Percentiles rank a stretch among this genome's conserved stretches.
These are phyloP conservation scores for Clitopilus passeckerianus DNA, from an alignment of 768 basidiomycete species.

Conservation along the genomic window DNA sequence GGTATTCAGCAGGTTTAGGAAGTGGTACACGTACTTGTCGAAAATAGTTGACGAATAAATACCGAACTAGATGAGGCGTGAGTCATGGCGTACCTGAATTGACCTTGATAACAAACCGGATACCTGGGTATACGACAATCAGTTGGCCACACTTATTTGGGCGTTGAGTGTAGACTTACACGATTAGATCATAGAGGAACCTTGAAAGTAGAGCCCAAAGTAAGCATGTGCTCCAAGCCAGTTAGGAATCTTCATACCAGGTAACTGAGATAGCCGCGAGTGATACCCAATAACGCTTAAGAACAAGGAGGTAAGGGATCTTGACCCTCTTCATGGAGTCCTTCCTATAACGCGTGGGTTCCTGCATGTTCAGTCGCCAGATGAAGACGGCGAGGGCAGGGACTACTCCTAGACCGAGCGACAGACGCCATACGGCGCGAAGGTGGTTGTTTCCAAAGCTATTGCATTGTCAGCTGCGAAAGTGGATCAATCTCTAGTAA, in stretches of 20 bases:
- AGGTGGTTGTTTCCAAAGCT: constrained; percentile 79
- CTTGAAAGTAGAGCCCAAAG: constrained; percentile 17
- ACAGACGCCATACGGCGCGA: constrained; percentile 82
- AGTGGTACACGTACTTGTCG: constrained; percentile 37
- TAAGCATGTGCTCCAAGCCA: neutral
- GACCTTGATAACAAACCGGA: constrained; percentile 42
- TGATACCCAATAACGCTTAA: constrained; percentile 78
- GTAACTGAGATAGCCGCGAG: constrained; percentile 69
- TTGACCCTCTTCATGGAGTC: constrained; percentile 73
- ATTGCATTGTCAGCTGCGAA: neutral
- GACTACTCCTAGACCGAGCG: constrained; percentile 78
- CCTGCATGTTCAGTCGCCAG: constrained; percentile 84
- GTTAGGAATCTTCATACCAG: constrained; percentile 44
- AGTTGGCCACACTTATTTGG: neutral
- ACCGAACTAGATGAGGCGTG: constrained; percentile 50
- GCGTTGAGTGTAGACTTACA: constrained; percentile 32
- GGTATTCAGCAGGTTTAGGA: neutral
- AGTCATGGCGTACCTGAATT: neutral
- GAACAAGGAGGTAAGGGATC: constrained; percentile 73
- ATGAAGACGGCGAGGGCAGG: constrained; percentile 79
- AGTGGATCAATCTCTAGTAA: neutral
- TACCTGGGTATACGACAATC: constrained; percentile 33
- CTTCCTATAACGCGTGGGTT: constrained; percentile 68
- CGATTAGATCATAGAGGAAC: constrained; percentile 82
- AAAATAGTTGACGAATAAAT: constrained; percentile 79